Percentiles rank a stretch among this genome's conserved stretches.
phyloP scores from a whole-genome alignment of 2,329 filamentous ascomycete genomes.

The Fusarium scirpi region DNA sequence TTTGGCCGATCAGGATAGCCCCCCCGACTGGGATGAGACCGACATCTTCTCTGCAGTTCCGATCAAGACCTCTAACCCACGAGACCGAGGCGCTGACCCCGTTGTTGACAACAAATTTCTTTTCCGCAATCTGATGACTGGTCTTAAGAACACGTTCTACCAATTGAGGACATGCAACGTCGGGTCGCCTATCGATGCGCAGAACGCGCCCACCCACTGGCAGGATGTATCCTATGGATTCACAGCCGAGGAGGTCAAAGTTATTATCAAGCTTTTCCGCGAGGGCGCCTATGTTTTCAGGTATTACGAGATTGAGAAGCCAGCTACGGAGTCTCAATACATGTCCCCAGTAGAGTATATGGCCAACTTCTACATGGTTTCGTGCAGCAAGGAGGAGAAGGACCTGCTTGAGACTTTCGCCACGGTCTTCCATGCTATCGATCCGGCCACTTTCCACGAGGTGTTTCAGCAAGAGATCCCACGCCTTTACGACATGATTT shows the following conservation, averaged over 20 bases:
- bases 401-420: conserved; percentile 97
- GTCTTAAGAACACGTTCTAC: conserved; percentile 95
- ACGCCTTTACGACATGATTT: conserved; percentile 96
- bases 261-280: conserved; percentile 96
- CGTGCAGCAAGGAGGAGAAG: conserved; percentile 95
- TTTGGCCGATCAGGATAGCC: conserved; percentile 81
- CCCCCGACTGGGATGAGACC: conserved; percentile 96
- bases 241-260: conserved; percentile 94
- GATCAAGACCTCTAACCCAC: conserved; percentile 92
- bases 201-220: conserved; percentile 89
- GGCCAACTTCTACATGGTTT: conserved; percentile 94
- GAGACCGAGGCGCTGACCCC: conserved; percentile 88
- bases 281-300: conserved; percentile 96
- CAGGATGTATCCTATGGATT: conserved; percentile 96
- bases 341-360: conserved; percentile 90
- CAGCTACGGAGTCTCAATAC: conserved; percentile 76
- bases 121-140: conserved; percentile 96
- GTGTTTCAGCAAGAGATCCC: conserved; percentile 98
- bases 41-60: conserved; percentile 97
- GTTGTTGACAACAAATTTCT: conserved; percentile 98
- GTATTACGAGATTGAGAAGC: conserved; percentile 93
- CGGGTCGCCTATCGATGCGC: conserved; percentile 75
- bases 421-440: conserved; percentile 97
- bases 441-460: conserved; percentile 98
- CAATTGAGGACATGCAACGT: conserved; percentile 93